A percentile compares a stretch with the other conserved stretches of the same genome.
Evolutionary conservation across 129 eudicot genomes (phyloP).

Genomic region (Escallonia rubra): DNA sequence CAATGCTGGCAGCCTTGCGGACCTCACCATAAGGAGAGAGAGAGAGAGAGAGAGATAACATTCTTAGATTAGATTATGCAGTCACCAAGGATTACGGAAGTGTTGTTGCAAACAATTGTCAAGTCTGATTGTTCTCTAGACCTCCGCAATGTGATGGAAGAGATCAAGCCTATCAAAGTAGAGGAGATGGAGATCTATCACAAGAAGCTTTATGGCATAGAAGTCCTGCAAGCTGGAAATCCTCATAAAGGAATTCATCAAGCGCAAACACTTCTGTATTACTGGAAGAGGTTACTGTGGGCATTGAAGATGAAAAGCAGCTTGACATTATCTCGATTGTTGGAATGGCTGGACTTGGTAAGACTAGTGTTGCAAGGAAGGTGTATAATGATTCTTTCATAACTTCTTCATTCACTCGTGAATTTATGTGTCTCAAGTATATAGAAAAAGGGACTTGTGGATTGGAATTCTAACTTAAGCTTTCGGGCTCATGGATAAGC

Average conservation of each 20-base stretch:
- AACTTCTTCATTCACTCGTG: slow-evolving; percentile 42
- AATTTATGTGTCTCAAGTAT: slow-evolving; percentile 53
- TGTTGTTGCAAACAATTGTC: slow-evolving; percentile 23
- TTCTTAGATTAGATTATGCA: slow-evolving; percentile 13
- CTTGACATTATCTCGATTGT: slow-evolving; percentile 42
- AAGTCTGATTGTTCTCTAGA: slow-evolving; percentile 27
- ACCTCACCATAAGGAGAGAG: too few relatives aligned
- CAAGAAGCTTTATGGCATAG: slow-evolving; percentile 52
- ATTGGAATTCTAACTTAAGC: slow-evolving; percentile 25
- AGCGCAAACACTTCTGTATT: slow-evolving; percentile 30
- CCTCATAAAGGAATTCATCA: slow-evolving; percentile 23
- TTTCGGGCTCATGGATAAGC: slow-evolving; percentile 9
- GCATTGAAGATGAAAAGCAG: slow-evolving; percentile 44
- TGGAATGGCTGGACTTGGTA: slow-evolving; percentile 65
- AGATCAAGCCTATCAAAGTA: slow-evolving; percentile 37
- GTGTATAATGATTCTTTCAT: slow-evolving; percentile 34
- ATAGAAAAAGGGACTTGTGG: slow-evolving; percentile 34
- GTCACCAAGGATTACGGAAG: slow-evolving; percentile 33
- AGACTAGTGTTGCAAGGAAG: slow-evolving; percentile 47
- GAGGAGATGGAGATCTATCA: slow-evolving; percentile 53
- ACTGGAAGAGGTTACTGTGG: slow-evolving; percentile 47
- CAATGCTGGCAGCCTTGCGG: too few relatives aligned
- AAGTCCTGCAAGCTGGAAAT: slow-evolving; percentile 32
- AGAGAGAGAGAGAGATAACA: slow-evolving; percentile 12
- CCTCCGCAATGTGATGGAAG: slow-evolving; percentile 36